These are phyloP conservation scores for Klebsormidium nitens DNA, from an alignment of 139 green algal genomes.

Conservation along the genomic window DNA sequence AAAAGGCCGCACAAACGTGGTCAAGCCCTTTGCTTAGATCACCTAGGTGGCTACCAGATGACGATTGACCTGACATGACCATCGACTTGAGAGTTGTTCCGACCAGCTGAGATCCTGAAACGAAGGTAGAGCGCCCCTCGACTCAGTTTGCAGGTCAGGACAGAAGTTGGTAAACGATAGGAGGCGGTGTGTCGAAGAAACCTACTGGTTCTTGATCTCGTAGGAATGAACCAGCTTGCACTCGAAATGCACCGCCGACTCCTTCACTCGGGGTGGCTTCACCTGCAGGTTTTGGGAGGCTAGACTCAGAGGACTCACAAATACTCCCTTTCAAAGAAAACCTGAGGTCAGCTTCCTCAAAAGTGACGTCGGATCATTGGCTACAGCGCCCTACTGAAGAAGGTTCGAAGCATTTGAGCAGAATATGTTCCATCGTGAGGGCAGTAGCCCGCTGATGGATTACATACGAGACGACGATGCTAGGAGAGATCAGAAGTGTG, in stretches of 20 bases:
- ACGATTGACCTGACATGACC: background rate
- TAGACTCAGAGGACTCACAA: background rate
- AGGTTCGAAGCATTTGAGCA: no score
- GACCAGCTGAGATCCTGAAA: background rate
- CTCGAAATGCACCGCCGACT: constrained; percentile 85
- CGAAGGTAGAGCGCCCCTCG: background rate
- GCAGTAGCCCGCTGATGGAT: no score
- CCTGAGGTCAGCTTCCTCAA: background rate
- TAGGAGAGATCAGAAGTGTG: no score
- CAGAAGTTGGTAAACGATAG: background rate
- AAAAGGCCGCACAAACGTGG: no score
- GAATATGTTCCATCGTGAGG: no score
- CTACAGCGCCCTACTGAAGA: background rate
- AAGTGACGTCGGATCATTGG: background rate
- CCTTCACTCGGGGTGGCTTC: constrained; percentile 66
- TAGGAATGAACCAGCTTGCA: constrained; percentile 68
- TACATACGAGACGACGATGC: no score
- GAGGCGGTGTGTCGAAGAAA: background rate
- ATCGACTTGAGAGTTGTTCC: background rate
- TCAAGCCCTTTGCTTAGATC: no score
- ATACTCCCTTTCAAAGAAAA: background rate
- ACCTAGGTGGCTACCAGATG: background rate
- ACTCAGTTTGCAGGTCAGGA: background rate
- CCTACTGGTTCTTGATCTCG: constrained; percentile 51
- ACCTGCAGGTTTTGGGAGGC: constrained; percentile 46